Evolutionary conservation across 805 yeast species (phyloP).

Genomic region (Ogataea pini): DNA sequence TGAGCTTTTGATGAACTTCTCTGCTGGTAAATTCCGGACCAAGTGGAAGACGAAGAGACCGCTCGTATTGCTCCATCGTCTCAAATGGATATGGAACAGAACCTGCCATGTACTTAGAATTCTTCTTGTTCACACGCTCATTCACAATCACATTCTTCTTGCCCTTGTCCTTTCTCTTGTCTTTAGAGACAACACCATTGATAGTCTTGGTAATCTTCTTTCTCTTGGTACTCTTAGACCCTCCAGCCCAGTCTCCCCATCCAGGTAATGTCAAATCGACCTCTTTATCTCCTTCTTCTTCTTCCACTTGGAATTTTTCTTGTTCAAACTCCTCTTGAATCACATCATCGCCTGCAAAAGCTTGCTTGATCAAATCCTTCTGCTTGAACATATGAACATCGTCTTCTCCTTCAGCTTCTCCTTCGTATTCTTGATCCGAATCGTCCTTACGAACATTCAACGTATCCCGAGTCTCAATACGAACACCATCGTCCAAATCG

Average conservation of each 20-base stretch:
- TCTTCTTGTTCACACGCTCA: slow-evolving; percentile 83
- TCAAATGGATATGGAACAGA: slow-evolving; percentile 96
- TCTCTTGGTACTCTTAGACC: slow-evolving; percentile 42
- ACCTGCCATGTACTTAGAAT: slow-evolving; percentile 78
- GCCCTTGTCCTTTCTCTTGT: slow-evolving; percentile 76
- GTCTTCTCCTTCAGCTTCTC: slow-evolving; percentile 46
- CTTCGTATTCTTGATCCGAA: slow-evolving; percentile 41
- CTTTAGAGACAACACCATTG: slow-evolving; percentile 71
- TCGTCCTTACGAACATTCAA: slow-evolving; percentile 36
- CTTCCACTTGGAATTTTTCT: slow-evolving; percentile 67
- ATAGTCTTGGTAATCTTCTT: slow-evolving; percentile 67
- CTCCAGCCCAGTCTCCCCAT: slow-evolving; percentile 98
- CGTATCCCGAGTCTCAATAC: slow-evolving; percentile 55
- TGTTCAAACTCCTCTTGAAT: slow-evolving; percentile 67
- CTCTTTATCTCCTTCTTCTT: slow-evolving; percentile 84
- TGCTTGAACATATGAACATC: slow-evolving; percentile 66
- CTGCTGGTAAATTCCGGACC: slow-evolving; percentile 96
- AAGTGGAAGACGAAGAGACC: slow-evolving; percentile 91
- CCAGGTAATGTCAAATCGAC: slow-evolving; percentile 90
- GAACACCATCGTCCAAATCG: slow-evolving; percentile 39
- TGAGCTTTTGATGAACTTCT: slow-evolving; percentile 80
- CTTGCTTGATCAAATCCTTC: slow-evolving; percentile 79
- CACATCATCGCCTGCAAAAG: slow-evolving; percentile 97
- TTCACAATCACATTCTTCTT: slow-evolving; percentile 83
- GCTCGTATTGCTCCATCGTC: slow-evolving; percentile 90